These are phyloP conservation scores for Rhizopus arrhizus DNA, from an alignment of 371 early-diverging fungal species.

Conservation along the genomic window DNA sequence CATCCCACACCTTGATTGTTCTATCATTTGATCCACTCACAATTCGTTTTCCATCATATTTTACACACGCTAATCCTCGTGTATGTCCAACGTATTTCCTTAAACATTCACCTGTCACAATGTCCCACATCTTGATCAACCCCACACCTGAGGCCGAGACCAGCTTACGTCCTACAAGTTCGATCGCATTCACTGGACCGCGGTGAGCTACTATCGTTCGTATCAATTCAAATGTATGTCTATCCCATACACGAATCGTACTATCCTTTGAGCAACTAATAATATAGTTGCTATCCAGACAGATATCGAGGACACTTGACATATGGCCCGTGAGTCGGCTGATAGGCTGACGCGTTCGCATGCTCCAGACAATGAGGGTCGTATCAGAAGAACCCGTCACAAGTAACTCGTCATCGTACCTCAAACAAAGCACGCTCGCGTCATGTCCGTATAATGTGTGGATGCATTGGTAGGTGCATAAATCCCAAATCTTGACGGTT, in stretches of 20 bases:
- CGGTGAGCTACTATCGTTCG: conserved; percentile 79
- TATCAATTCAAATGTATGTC: conserved; percentile 54
- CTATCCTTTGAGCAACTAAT: conserved; percentile 94
- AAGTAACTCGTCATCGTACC: conserved; percentile 77
- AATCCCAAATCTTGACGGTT: conserved; percentile 85
- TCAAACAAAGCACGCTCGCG: conserved; percentile 89
- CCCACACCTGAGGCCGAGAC: conserved; percentile 91
- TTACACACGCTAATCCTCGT: conserved; percentile 93
- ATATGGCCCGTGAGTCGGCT: conserved; percentile 71
- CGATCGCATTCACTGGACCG: conserved; percentile 90
- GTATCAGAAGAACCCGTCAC: conserved; percentile 93
- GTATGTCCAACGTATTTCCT: conserved; percentile 73
- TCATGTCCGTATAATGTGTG: conserved; percentile 84
- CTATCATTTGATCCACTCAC: conserved; percentile 96
- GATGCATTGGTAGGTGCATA: conserved; percentile 52
- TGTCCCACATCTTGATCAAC: conserved; percentile 87
- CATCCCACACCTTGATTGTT: conserved; percentile 95
- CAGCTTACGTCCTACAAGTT: conserved; percentile 66
- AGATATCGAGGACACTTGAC: conserved; percentile 78
- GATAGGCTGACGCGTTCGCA: conserved; percentile 48
- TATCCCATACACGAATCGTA: conserved; percentile 88
- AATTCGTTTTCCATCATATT: conserved; percentile 86
- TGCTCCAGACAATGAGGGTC: conserved; percentile 88
- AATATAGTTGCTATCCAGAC: conserved; percentile 73
- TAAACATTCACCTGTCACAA: conserved; percentile 67